Percentiles rank a stretch among this genome's conserved stretches.
Evolutionary conservation across 352 stramenopile genomes (phyloP).

Genomic region (Phytophthora pseudosyringae): DNA sequence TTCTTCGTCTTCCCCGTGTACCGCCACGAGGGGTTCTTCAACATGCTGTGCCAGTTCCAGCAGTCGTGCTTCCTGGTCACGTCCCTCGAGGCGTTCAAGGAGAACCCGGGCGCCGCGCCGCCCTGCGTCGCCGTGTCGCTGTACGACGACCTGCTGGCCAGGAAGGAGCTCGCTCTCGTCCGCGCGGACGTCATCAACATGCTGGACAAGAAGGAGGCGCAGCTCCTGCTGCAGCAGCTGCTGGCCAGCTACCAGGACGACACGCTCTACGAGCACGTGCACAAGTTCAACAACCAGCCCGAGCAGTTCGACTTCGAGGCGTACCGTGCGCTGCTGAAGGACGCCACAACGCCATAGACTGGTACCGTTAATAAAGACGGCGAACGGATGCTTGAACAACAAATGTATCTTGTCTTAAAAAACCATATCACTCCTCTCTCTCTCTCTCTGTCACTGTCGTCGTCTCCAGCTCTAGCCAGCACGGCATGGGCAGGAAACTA

Average conservation of each 20-base stretch:
- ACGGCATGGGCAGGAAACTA: slow-evolving; percentile 13
- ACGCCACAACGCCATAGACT: slow-evolving; percentile 13
- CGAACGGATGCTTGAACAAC: slow-evolving; percentile 19
- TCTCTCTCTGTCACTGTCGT: neutral
- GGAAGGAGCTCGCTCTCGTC: slow-evolving; percentile 78
- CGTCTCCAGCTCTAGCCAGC: slow-evolving; percentile 19
- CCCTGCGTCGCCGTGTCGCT: slow-evolving; percentile 85
- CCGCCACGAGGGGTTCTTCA: slow-evolving; percentile 87
- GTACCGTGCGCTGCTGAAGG: slow-evolving; percentile 64
- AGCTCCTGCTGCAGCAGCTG: slow-evolving; percentile 68
- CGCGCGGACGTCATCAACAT: slow-evolving; percentile 88
- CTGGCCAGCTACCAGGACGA: slow-evolving; percentile 75
- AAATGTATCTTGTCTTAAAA: slow-evolving; percentile 40
- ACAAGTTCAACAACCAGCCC: slow-evolving; percentile 89
- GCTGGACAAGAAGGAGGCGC: slow-evolving; percentile 84
- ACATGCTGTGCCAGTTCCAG: slow-evolving; percentile 91
- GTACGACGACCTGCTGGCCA: slow-evolving; percentile 73
- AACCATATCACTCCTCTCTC: slow-evolving; percentile 31
- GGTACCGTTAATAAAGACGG: neutral
- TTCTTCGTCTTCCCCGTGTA: slow-evolving; percentile 89
- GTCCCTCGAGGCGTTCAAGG: slow-evolving; percentile 88
- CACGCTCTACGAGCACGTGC: slow-evolving; percentile 68
- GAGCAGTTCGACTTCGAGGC: slow-evolving; percentile 87
- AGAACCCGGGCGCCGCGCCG: slow-evolving; percentile 77
- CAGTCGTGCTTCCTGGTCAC: slow-evolving; percentile 89